Base-by-base conservation (phyloP, 1,139 yeast species). In the Martiniozyma asiatica region DNA sequence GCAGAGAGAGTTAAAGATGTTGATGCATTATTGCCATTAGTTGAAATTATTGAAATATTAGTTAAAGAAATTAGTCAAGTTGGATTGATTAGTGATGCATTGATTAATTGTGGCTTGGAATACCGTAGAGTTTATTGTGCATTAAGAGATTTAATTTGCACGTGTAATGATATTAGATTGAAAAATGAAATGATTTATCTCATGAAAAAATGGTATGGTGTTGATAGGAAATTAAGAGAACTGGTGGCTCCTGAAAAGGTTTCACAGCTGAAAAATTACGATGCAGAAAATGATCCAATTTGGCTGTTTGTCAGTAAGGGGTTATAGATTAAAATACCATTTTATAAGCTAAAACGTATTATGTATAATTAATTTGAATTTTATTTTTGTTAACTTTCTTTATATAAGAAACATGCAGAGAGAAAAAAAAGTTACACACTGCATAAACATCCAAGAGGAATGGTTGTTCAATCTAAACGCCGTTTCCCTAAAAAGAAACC, bases 11-110 rank as follows among this genome's bases (percentile, higher is more conserved):
- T 52, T n/a, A 38, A 40, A 20, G 74, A 48, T 34, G 68, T 63
- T 29, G 95, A 85, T 44, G 65, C 73, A 47, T 82, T 85, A 2
- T 84, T 87, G 61, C 94, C 96, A 8, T 63, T 81, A 11, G 74
- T 73, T 39, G 77, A 73, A 38, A 59, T 85, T 35, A 61, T 82
- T 27, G 42, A 43, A 25, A 38, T 37, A 17, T 26, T 29, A 3
- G 24, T 32, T 10, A 29, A 34, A 36, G 50, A 27, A 12, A 29
- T 30, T 4, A 61, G 62, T 33, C 65, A 58, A 14, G 43, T 51
- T 2, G 81, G 81, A 14, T 63, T 68, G 55, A 62, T 62, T 21
- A 71, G 76, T 7, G 85, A 84, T 36, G 68, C 85, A 24, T 81
- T 87, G 45, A 52, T 75, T 26, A 70, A 73, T 33, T 72, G 85